A percentile compares a stretch with the other conserved stretches of the same genome.
Conservation (phyloP, 2,329 filamentous ascomycete species). For the Neonectria punicea region DNA sequence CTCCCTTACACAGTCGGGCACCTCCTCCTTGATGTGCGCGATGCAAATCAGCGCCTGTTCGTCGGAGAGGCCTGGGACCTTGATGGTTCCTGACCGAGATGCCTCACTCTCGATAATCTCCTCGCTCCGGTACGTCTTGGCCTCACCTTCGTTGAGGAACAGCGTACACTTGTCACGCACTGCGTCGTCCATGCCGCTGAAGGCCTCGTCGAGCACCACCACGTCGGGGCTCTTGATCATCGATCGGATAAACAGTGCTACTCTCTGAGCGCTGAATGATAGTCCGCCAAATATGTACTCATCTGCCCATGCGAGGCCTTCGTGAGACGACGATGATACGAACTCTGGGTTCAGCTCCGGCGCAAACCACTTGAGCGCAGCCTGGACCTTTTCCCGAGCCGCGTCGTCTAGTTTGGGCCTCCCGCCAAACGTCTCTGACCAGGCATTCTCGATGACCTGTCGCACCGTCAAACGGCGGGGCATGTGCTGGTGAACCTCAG, state of each 20-base stretch:
- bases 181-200: conserved; percentile 83
- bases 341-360: conserved; percentile 74
- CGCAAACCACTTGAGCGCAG: conserved; percentile 80
- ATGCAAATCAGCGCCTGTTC: conserved; percentile 90
- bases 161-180: conserved; percentile 88
- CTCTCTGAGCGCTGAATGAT: conserved; percentile 83
- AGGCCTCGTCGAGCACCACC: conserved; percentile 87
- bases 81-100: conserved; percentile 56
- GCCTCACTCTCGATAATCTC: conserved; percentile 59
- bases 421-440: conserved; percentile 86
- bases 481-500: conserved; percentile 94
- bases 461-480: conserved; percentile 80
- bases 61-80: conserved; percentile 70
- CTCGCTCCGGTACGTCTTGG: conserved; percentile 51
- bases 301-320: conserved; percentile 70
- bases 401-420: conserved; percentile 71
- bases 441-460: conserved; percentile 83
- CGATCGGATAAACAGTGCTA: conserved; percentile 85
- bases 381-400: conserved; percentile 70
- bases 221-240: conserved; percentile 84
- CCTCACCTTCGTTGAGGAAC: conserved; percentile 77
- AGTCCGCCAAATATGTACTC: conserved; percentile 76
- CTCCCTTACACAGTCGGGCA: conserved; percentile 83
- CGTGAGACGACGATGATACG: conserved; percentile 32
- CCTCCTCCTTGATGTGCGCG: conserved; percentile 89